phyloP scores from a whole-genome alignment of 768 basidiomycete species.

The Guyanaporus albipodus region DNA sequence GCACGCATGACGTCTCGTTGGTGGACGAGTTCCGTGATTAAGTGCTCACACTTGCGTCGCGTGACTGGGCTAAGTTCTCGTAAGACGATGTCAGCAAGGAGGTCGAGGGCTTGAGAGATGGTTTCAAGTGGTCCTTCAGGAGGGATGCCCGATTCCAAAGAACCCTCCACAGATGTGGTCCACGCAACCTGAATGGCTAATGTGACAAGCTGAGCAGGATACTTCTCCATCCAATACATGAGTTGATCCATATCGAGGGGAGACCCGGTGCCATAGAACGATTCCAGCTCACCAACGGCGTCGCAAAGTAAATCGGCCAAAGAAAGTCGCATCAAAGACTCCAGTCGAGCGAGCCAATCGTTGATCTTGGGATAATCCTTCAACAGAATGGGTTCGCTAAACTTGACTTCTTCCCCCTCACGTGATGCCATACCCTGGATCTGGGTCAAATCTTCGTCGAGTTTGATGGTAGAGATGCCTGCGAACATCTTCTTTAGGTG shows the following conservation, averaged over 20 bases:
- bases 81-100: constrained; percentile 95
- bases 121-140: constrained; percentile 70
- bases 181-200: constrained; percentile 94
- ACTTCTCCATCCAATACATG: constrained; percentile 88
- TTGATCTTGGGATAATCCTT: constrained; percentile 98
- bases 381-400: constrained; percentile 77
- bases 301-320: constrained; percentile 78
- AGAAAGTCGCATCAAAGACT: constrained; percentile 89
- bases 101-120: constrained; percentile 78
- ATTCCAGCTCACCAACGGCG: constrained; percentile 74
- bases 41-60: constrained; percentile 97
- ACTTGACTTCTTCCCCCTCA: constrained; percentile 91
- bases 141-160: constrained; percentile 51
- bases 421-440: constrained; percentile 93
- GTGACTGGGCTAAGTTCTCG: constrained; percentile 85
- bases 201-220: constrained; percentile 94
- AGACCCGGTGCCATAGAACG: constrained; percentile 69
- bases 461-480: constrained; percentile 82
- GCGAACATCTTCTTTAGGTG: constrained; percentile 99
- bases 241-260: constrained; percentile 62
- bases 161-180: constrained; percentile 78
- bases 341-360: constrained; percentile 93
- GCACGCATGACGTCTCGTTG: constrained; percentile 91
- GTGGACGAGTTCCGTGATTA: constrained; percentile 98
- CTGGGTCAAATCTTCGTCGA: constrained; percentile 84